A percentile compares a stretch with the other conserved stretches of the same genome.
These are phyloP conservation scores for Penicillium sp. DNA, from an alignment of 2,329 filamentous ascomycete species.

Conservation along the genomic window DNA sequence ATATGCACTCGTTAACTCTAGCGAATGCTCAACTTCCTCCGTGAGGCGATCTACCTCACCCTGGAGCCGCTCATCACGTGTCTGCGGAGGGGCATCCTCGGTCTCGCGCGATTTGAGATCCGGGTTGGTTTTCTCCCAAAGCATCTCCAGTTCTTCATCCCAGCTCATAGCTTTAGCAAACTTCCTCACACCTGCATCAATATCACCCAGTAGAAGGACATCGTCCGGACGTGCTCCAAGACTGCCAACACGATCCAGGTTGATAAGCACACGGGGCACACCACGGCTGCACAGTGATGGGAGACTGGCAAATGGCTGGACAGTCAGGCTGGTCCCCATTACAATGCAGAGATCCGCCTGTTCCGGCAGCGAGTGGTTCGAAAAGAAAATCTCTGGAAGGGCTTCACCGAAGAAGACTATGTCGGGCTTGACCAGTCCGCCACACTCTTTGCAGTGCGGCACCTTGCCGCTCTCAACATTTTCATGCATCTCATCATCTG, in stretches of 20 bases:
- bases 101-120: constrained; percentile 51
- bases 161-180: constrained; percentile 79
- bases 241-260: constrained; percentile 75
- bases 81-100: constrained; percentile 37
- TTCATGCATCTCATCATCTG: constrained; percentile 67
- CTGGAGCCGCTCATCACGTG: constrained; percentile 53
- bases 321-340: constrained; percentile 80
- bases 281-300: constrained; percentile 59
- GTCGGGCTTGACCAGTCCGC: constrained; percentile 82
- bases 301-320: constrained; percentile 83
- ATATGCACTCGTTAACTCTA: constrained; percentile 48
- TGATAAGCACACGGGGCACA: constrained; percentile 77
- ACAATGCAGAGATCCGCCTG: constrained; percentile 74
- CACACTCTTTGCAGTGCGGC: constrained; percentile 66
- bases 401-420: constrained; percentile 91
- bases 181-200: constrained; percentile 73
- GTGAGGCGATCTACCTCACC: constrained; percentile 58
- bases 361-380: constrained; percentile 51
- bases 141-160: constrained; percentile 71
- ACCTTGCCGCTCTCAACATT: constrained; percentile 64
- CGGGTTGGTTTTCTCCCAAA: constrained; percentile 68
- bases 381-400: constrained; percentile 62
- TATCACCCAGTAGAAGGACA: constrained; percentile 75
- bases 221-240: constrained; percentile 76
- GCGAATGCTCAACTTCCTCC: constrained; percentile 53